phyloP scores from a whole-genome alignment of 2,329 filamentous ascomycete species.

The Paecilomyces formosus region DNA sequence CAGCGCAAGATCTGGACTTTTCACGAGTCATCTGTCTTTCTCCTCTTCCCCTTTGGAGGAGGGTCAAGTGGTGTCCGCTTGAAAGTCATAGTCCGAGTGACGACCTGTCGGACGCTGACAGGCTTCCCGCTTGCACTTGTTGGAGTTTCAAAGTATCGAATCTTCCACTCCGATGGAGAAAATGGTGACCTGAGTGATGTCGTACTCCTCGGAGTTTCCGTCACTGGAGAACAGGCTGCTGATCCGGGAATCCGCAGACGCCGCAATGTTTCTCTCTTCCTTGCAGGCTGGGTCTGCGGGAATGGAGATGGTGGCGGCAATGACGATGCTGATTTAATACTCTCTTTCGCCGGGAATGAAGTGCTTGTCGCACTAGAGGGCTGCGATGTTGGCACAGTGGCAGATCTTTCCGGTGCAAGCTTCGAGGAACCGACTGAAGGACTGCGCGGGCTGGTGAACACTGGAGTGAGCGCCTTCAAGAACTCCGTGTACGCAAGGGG shows the following conservation, averaged over 20 bases:
- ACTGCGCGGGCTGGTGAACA: conserved; percentile 61
- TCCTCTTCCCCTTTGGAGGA: conserved; percentile 85
- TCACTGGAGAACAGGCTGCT: conserved; percentile 57
- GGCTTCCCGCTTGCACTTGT: conserved; percentile 56
- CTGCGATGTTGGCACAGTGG: conserved; percentile 27
- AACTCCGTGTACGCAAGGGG: conserved; percentile 89
- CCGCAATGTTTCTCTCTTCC: conserved; percentile 48
- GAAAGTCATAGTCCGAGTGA: conserved; percentile 91
- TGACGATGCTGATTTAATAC: conserved; percentile 49
- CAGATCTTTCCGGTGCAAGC: conserved; percentile 20
- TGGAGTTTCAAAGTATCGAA: conserved; percentile 54
- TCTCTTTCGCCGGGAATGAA: conserved; percentile 47
- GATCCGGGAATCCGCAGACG: conserved; percentile 72
- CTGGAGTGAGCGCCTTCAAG: conserved; percentile 68
- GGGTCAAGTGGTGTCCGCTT: conserved; percentile 70
- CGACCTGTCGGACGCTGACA: conserved; percentile 73
- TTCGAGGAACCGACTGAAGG: conserved; percentile 48
- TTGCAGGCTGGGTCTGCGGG: conserved; percentile 50
- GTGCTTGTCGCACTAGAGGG: conserved; percentile 32
- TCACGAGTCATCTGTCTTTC: conserved; percentile 49
- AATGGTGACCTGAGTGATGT: conserved; percentile 62
- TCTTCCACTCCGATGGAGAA: conserved; percentile 74
- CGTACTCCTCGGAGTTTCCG: conserved; percentile 64
- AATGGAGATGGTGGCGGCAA: conserved; percentile 55
- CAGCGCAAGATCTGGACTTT: neutral